phyloP scores from a whole-genome alignment of 805 yeast species.

The Metschnikowia aberdeeniae region DNA sequence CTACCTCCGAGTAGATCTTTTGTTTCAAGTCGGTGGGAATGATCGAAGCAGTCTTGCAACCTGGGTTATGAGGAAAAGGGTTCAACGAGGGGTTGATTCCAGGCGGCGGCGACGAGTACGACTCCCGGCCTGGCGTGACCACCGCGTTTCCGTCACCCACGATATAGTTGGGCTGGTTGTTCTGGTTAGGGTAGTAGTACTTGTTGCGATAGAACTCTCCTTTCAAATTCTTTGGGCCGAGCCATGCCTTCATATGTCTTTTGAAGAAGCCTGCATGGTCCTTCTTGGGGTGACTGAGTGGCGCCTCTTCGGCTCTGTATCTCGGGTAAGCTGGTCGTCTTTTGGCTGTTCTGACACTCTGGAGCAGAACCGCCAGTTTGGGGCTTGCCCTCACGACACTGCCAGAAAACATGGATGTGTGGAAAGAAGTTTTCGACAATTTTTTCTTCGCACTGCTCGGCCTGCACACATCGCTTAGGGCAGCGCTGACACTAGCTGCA shows the following conservation, averaged over 20 bases:
- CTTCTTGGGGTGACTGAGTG: constrained; percentile 29
- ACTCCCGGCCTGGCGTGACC: constrained; percentile 22
- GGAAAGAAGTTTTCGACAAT: constrained; percentile 1
- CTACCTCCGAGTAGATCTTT: constrained; percentile 55
- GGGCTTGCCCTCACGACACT: constrained; percentile 10
- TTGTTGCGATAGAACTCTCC: constrained; percentile 79
- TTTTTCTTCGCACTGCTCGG: constrained; percentile 5
- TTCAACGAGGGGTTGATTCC: constrained; percentile 38
- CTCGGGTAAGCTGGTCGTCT: constrained; percentile 33
- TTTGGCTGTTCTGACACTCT: constrained; percentile 18
- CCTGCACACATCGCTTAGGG: background rate
- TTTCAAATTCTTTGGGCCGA: constrained; percentile 80
- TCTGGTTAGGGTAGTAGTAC: constrained; percentile 61
- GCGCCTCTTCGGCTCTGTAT: constrained; percentile 31
- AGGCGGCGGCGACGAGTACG: constrained; percentile 11
- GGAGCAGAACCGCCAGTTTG: constrained; percentile 15
- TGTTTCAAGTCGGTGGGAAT: constrained; percentile 57
- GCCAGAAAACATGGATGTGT: constrained; percentile 11
- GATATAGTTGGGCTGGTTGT: constrained; percentile 71
- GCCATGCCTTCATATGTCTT: constrained; percentile 63
- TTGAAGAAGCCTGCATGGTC: constrained; percentile 52
- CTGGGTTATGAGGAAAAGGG: constrained; percentile 79
- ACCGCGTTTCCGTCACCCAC: constrained; percentile 46
- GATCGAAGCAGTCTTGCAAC: constrained; percentile 62
- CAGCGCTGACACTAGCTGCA: constrained; percentile 2